phyloP scores from a whole-genome alignment of 1,284 basidiomycete species.

The Ustilago curta region DNA sequence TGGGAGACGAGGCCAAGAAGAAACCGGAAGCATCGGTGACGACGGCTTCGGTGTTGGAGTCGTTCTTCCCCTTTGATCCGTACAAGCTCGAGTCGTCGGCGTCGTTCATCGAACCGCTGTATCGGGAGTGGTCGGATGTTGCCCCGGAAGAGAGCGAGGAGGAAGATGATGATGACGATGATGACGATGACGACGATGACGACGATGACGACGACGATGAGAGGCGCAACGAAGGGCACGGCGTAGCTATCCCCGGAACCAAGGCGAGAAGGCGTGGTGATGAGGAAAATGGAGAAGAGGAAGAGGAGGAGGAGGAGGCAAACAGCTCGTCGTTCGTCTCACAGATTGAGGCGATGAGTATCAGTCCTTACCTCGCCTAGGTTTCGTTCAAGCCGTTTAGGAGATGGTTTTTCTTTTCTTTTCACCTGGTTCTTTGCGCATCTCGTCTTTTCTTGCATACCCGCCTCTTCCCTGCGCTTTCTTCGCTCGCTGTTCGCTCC shows the following conservation, averaged over 20 bases:
- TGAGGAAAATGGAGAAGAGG: slow-evolving; percentile 15
- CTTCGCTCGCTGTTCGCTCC: not conserved
- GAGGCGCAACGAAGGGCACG: slow-evolving; percentile 27
- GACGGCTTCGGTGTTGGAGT: slow-evolving; percentile 76
- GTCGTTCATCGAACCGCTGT: slow-evolving; percentile 72
- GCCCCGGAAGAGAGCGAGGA: slow-evolving; percentile 66
- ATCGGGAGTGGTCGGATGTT: slow-evolving; percentile 74
- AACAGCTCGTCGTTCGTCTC: slow-evolving; percentile 58
- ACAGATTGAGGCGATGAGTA: slow-evolving; percentile 66
- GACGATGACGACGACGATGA: slow-evolving; percentile 43
- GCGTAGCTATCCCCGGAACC: slow-evolving; percentile 31
- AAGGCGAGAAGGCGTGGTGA: not conserved
- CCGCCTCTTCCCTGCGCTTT: not conserved
- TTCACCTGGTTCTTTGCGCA: not conserved
- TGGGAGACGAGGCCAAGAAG: slow-evolving; percentile 7
- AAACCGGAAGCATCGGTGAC: slow-evolving; percentile 21
- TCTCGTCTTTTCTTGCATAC: not conserved
- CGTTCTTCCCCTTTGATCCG: slow-evolving; percentile 99
- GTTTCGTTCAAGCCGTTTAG: slow-evolving; percentile 1
- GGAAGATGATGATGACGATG: slow-evolving; percentile 56
- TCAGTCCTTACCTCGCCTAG: slow-evolving; percentile 55
- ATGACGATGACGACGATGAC: slow-evolving; percentile 18
- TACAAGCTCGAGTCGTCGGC: slow-evolving; percentile 81
- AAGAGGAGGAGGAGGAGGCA: slow-evolving; percentile 31
- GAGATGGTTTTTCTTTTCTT: not conserved